phyloP scores from a whole-genome alignment of 169 alveolate genomes.

The Cryptosporidium xiaoi region DNA sequence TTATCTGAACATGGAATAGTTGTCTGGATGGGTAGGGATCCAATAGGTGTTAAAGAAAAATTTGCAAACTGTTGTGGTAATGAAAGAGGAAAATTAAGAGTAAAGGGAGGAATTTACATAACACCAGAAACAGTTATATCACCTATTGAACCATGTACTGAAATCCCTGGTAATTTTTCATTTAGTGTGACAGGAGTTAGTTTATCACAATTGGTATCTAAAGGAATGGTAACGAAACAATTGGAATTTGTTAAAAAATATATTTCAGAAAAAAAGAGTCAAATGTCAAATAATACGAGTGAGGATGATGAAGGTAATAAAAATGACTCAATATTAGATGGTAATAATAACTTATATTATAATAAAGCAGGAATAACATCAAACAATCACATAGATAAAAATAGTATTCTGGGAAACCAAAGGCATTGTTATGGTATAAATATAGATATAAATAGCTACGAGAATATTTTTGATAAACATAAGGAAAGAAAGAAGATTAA shows the following conservation, averaged over 20 bases:
- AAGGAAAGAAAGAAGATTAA: conserved; percentile 1
- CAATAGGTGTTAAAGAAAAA: conserved; percentile 22
- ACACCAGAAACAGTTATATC: conserved; percentile 67
- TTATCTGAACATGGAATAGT: conserved; percentile 53
- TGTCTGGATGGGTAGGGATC: conserved; percentile 52
- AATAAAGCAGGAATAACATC: not conserved
- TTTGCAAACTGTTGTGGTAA: conserved; percentile 12
- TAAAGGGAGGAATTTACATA: conserved; percentile 67
- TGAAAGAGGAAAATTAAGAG: conserved; percentile 17
- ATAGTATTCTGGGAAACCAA: not conserved
- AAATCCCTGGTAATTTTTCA: conserved; percentile 45
- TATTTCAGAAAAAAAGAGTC: not conserved
- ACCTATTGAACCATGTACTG: conserved; percentile 72
- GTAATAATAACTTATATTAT: not conserved
- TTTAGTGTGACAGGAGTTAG: conserved; percentile 55
- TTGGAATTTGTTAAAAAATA: conserved; percentile 29
- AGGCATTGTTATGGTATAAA: conserved; percentile 20
- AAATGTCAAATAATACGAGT: not conserved
- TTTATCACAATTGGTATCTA: conserved; percentile 27
- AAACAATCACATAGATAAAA: not conserved
- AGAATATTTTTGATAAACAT: conserved; percentile 9
- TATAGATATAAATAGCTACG: conserved; percentile 32
- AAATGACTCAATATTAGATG: not conserved
- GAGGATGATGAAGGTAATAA: not conserved
- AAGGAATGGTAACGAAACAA: not conserved